Evolutionary conservation across 768 basidiomycete species (phyloP).

Genomic region (Tremella yokohamensis): DNA sequence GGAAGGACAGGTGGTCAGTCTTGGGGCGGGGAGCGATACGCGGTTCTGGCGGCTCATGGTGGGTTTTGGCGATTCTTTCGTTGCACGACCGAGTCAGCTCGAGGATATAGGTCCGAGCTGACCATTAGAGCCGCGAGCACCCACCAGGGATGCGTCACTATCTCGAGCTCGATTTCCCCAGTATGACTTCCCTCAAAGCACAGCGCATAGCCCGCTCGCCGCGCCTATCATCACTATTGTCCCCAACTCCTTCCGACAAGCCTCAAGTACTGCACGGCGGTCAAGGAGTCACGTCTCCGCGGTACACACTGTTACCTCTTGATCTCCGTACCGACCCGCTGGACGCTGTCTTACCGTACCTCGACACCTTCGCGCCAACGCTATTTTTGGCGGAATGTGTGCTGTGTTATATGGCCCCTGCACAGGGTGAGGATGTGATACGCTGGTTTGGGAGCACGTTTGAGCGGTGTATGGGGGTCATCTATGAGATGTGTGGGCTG

Average conservation of each 20-base stretch:
- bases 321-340: slow-evolving; percentile 62
- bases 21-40: slow-evolving; percentile 94
- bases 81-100: neutral
- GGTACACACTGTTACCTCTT: slow-evolving; percentile 66
- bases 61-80: slow-evolving; percentile 53
- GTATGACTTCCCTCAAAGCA: slow-evolving; percentile 72
- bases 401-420: slow-evolving; percentile 75
- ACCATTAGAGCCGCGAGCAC: neutral
- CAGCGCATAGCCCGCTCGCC: slow-evolving; percentile 42
- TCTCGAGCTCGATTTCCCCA: slow-evolving; percentile 86
- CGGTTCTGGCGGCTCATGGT: slow-evolving; percentile 88
- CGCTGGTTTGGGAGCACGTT: slow-evolving; percentile 68
- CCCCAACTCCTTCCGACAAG: neutral
- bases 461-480: slow-evolving; percentile 53
- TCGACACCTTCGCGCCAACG: slow-evolving; percentile 69
- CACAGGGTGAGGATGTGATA: slow-evolving; percentile 61
- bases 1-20: slow-evolving; percentile 78
- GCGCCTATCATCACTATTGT: slow-evolving; percentile 20
- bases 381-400: slow-evolving; percentile 91
- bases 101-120: slow-evolving; percentile 3
- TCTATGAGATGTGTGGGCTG: slow-evolving; percentile 93
- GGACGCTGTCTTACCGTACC: slow-evolving; percentile 31
- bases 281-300: slow-evolving; percentile 57
- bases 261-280: slow-evolving; percentile 29
- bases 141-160: slow-evolving; percentile 57